Conservation (phyloP, 345 rosid genomes). For the Triadica sebifera region DNA sequence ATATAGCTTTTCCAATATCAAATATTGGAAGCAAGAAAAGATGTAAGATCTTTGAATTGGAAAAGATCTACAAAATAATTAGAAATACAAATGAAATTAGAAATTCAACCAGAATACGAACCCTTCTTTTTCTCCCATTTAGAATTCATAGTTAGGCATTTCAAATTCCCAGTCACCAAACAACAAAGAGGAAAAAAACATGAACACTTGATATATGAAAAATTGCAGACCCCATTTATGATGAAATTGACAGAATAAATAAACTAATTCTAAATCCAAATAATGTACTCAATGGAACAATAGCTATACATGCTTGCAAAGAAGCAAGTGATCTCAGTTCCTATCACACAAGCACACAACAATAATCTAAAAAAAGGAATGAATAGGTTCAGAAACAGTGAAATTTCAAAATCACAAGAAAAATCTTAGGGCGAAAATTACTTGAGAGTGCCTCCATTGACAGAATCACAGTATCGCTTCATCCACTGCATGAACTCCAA, state of each 20-base stretch:
- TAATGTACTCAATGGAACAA: background rate
- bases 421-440: constrained; percentile 17
- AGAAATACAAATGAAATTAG: too few relatives aligned
- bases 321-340: background rate
- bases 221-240: background rate
- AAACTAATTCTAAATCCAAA: background rate
- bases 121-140: background rate
- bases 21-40: background rate
- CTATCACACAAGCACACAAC: background rate
- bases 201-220: background rate
- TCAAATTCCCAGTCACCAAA: background rate
- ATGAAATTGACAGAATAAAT: background rate
- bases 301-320: background rate
- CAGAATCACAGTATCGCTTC: constrained; percentile 93
- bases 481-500: constrained; percentile 99
- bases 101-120: too few relatives aligned
- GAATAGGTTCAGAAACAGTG: background rate
- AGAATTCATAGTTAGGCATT: background rate
- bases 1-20: background rate
- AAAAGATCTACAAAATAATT: too few relatives aligned
- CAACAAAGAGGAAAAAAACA: background rate
- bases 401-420: background rate
- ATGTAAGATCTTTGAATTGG: background rate
- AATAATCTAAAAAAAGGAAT: background rate
- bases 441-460: constrained; percentile 56